Evolutionary conservation across 1,284 basidiomycete genomes (phyloP), one percentile per base, ranked within the genome.

Genomic region (Pseudozyma pruni): DNA sequence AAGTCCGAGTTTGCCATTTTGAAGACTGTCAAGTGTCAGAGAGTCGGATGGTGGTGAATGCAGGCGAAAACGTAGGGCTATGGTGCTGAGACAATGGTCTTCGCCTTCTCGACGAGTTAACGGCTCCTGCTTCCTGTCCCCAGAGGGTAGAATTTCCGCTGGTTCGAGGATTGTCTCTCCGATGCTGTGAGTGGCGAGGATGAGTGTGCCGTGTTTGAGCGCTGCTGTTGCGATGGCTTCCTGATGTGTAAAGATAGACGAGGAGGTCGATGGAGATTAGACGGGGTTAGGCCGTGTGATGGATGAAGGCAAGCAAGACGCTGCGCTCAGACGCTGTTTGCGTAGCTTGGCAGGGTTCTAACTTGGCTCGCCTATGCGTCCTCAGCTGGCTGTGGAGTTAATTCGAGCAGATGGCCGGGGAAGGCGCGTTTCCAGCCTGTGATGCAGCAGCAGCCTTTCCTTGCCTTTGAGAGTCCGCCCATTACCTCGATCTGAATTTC

Each of bases 1-100:
- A 79, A 79, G 59, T 77, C 75, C 13, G 73, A 70, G 49, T 79
- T 79, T 37, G 76, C 72, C 76, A 72, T 79, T 47, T 17, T 60
- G 35, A 38, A 31, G 27, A 17, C 6, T 20, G 31, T 33, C 35
- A 13, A 32, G 17, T 32, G 47, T 14, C 16, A 20, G 27, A 7
- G n/a, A n/a, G 31, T 7, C 1, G 19, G 4, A 20, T 14, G 40
- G 5, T 57, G 35, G 37, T 34, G 10, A 27, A 20, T 7, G 19
- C 29, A 20, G n/a, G n/a, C n/a, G n/a, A n/a, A n/a, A n/a, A n/a
- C n/a, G n/a, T n/a, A n/a, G n/a, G n/a, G n/a, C n/a, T n/a, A 11
- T 29, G 27, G 27, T 29, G 27, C 27, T 6, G 27, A 29, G 11
- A 11, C 27, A 29, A 6, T 29, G 27, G 27, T 11, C 27, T n/a